These are phyloP conservation scores for Rhodamnia argentea DNA, from an alignment of 345 rosid genomes.

Conservation along the genomic window DNA sequence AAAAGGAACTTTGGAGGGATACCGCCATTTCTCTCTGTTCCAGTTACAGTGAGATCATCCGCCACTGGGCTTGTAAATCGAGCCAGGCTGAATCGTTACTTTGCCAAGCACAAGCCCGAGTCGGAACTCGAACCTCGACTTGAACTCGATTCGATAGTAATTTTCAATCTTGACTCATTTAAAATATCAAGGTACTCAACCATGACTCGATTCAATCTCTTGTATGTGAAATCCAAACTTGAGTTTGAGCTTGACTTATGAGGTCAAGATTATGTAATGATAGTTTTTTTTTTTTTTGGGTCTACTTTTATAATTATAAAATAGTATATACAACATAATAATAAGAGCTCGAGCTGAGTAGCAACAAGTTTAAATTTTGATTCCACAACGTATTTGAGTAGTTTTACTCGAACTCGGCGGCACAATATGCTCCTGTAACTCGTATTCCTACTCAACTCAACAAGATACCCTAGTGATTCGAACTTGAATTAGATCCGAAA, in stretches of 20 bases:
- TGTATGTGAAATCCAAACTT: not conserved
- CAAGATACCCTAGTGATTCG: not conserved
- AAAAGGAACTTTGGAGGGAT: not conserved
- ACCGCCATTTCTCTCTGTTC: not conserved
- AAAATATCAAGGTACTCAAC: not conserved
- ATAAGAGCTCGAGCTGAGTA: not conserved
- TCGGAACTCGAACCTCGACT: too few species aligned
- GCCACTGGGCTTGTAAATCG: not conserved
- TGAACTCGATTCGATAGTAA: not conserved
- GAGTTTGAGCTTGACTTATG: not conserved
- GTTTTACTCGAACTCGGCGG: not conserved
- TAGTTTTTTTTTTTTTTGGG: not conserved
- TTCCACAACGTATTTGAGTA: not conserved
- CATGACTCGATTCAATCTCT: not conserved
- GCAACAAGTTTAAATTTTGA: not conserved
- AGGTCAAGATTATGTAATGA: not conserved
- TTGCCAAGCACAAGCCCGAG: not conserved
- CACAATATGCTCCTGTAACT: not conserved
- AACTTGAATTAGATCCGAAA: not conserved
- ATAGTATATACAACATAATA: not conserved
- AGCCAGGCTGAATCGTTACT: too few species aligned
- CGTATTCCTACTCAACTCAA: not conserved
- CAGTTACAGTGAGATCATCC: not conserved
- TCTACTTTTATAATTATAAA: accelerated
- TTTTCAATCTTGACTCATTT: not conserved